These are phyloP conservation scores for Alternaria panax DNA, from an alignment of 2,329 filamentous ascomycete genomes.

Conservation along the genomic window DNA sequence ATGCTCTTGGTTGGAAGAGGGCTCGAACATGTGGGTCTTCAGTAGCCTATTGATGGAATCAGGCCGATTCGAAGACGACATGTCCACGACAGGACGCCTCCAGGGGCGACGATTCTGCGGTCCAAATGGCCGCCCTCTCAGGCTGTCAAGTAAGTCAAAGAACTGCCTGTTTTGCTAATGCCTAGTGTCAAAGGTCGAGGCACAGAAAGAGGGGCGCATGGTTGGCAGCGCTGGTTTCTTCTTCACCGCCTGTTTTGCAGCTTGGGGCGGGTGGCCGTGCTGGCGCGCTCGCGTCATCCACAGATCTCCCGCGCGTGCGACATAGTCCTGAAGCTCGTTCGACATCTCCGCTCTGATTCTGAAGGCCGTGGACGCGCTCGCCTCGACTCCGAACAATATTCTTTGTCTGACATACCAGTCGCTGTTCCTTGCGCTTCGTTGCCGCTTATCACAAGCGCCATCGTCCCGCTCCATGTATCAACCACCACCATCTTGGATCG, in stretches of 20 bases:
- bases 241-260: slow-evolving; percentile 34
- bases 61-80: slow-evolving; percentile 39
- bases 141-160: not conserved
- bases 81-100: slow-evolving; percentile 12
- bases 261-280: slow-evolving; percentile 38
- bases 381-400: not conserved
- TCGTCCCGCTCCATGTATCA: slow-evolving; percentile 27
- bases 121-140: not conserved
- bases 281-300: slow-evolving; percentile 29
- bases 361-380: slow-evolving; percentile 6
- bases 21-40: slow-evolving; percentile 26
- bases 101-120: not conserved
- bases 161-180: slow-evolving; percentile 6
- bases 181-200: slow-evolving; percentile 10
- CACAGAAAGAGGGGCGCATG: slow-evolving; percentile 26
- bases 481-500: slow-evolving; percentile 41
- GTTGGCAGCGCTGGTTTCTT: slow-evolving; percentile 35
- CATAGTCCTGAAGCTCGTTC: slow-evolving; percentile 21
- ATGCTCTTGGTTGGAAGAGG: slow-evolving; percentile 30
- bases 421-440: slow-evolving; percentile 13
- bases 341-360: not conserved
- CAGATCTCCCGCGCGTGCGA: slow-evolving; percentile 33
- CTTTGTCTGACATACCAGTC: slow-evolving; percentile 2
- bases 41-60: slow-evolving; percentile 33
- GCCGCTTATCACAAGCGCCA: slow-evolving; percentile 15